A percentile compares a stretch with the other conserved stretches of the same genome.
Evolutionary conservation across 1,139 yeast species (phyloP).

Genomic region (Diutina scorzettiae): DNA sequence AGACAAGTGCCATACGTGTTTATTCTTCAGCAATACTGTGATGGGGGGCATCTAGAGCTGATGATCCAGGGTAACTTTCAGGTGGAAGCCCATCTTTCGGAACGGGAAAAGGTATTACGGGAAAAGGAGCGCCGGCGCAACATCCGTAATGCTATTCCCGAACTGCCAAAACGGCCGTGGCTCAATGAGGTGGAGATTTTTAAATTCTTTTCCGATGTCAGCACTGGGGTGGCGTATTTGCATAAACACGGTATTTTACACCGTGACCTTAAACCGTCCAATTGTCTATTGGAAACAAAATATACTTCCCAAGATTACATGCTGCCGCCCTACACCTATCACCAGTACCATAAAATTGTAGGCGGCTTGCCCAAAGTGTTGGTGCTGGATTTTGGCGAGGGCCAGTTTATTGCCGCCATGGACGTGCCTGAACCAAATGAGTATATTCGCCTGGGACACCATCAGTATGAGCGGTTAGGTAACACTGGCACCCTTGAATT

Average conservation of each 20-base stretch:
- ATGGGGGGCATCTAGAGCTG: constrained; percentile 77
- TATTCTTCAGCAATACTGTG: constrained; percentile 76
- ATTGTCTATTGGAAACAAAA: constrained; percentile 48
- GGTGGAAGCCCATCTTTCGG: constrained; percentile 14
- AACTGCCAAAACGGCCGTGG: constrained; percentile 13
- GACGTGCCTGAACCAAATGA: constrained; percentile 15
- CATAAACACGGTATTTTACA: constrained; percentile 71
- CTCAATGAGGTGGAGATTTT: constrained; percentile 31
- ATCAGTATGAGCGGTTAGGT: constrained; percentile 31
- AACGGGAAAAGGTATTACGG: constrained; percentile 18
- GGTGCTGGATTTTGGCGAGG: constrained; percentile 87
- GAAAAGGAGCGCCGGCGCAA: constrained; percentile 14
- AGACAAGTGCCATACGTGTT: constrained; percentile 62
- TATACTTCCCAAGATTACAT: constrained; percentile 11
- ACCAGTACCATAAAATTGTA: constrained; percentile 15
- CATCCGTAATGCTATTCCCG: constrained; percentile 2
- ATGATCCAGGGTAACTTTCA: constrained; percentile 31
- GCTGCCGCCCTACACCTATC: constrained; percentile 6
- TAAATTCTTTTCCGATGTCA: constrained; percentile 55
- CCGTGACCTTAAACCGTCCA: constrained; percentile 80
- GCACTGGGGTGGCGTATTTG: constrained; percentile 57
- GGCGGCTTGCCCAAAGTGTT: constrained; percentile 47
- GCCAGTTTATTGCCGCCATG: constrained; percentile 50
- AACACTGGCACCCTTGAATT: constrained; percentile 81
- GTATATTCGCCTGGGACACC: constrained; percentile 14